A percentile compares a stretch with the other conserved stretches of the same genome.
Evolutionary conservation across 352 stramenopile genomes (phyloP).

Genomic region (Globisporangium orthogonon): DNA sequence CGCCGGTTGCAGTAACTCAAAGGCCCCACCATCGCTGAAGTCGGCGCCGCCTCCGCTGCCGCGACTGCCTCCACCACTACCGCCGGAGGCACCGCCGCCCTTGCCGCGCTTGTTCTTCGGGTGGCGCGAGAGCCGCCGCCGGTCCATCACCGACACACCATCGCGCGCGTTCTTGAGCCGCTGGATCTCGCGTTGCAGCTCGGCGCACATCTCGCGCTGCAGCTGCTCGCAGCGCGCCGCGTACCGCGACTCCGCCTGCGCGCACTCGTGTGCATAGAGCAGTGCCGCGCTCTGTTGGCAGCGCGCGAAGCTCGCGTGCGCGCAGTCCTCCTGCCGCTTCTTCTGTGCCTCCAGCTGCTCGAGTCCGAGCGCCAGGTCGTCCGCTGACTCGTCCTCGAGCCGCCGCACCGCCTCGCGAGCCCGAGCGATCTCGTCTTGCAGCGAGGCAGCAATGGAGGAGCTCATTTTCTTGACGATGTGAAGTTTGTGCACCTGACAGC

Average conservation of each 20-base stretch:
- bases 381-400: conserved; percentile 24
- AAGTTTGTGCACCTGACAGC: too few relatives aligned
- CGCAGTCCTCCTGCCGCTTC: conserved; percentile 18
- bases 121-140: conserved; percentile 25
- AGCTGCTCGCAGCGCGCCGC: conserved; percentile 37
- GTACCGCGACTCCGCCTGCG: conserved; percentile 35
- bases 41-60: background rate
- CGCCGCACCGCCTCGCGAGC: conserved; percentile 18
- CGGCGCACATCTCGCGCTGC: conserved; percentile 38
- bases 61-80: too few relatives aligned
- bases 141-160: conserved; percentile 60
- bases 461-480: conserved; percentile 10
- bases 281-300: conserved; percentile 15
- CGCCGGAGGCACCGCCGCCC: conserved; percentile 1
- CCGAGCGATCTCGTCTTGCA: conserved; percentile 22
- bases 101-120: conserved; percentile 11
- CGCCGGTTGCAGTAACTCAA: background rate
- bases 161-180: conserved; percentile 49
- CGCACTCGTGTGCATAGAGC: conserved; percentile 36
- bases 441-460: too few relatives aligned
- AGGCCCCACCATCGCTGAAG: conserved; percentile 13
- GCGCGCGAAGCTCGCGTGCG: conserved; percentile 24
- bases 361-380: conserved; percentile 30
- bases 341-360: conserved; percentile 19
- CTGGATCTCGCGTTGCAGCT: conserved; percentile 47